phyloP scores from a whole-genome alignment of 1,139 yeast species.

The Trichomonascaceae sp. region DNA sequence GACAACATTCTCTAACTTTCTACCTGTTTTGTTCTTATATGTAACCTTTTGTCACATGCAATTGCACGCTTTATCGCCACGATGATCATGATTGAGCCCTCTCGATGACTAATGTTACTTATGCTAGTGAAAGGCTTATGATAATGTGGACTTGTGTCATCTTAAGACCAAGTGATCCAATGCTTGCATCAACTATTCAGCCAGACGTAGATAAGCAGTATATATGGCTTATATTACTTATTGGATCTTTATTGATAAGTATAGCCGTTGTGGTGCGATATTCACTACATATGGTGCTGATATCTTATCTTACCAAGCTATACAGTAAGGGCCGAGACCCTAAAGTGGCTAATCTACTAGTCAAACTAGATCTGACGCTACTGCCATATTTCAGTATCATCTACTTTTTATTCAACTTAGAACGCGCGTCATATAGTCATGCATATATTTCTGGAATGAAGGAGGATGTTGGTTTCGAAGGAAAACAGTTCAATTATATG shows the following conservation, averaged over 20 bases:
- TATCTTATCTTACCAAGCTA: neutral
- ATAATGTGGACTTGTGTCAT: neutral
- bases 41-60: neutral
- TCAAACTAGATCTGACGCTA: conserved; percentile 17
- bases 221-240: neutral
- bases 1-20: too few species aligned
- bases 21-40: neutral
- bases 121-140: neutral
- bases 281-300: neutral
- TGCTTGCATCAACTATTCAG: neutral
- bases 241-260: neutral
- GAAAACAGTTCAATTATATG: conserved; percentile 43
- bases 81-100: too few species aligned
- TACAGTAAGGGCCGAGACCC: conserved; percentile 1
- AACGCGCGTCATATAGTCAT: conserved; percentile 23
- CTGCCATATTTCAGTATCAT: conserved; percentile 16
- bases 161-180: neutral
- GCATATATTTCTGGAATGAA: conserved; percentile 54
- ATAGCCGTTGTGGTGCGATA: neutral
- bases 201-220: neutral
- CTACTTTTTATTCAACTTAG: conserved; percentile 15
- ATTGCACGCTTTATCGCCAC: neutral
- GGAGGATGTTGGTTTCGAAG: conserved; percentile 43
- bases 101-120: neutral
- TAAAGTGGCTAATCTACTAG: conserved; percentile 8